phyloP scores from a whole-genome alignment of 2,329 filamentous ascomycete species.

The Pestalotiopsis sp. region DNA sequence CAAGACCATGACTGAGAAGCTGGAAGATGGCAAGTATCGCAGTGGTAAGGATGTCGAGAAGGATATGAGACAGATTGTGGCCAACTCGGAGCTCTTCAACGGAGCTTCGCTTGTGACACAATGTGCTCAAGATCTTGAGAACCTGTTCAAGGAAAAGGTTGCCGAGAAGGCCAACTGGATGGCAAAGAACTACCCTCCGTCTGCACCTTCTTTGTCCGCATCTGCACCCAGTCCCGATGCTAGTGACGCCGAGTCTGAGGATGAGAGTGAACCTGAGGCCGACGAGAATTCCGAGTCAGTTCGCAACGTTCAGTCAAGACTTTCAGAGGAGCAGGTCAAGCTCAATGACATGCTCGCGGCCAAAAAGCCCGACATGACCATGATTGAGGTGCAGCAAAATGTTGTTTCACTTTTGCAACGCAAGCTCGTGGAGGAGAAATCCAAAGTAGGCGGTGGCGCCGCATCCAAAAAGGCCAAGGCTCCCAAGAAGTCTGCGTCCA shows the following conservation, averaged over 20 bases:
- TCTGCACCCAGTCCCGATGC: conserved; percentile 63
- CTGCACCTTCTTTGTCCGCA: conserved; percentile 40
- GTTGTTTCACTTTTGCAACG: conserved; percentile 67
- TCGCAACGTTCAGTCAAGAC: conserved; percentile 51
- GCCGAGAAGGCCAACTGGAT: conserved; percentile 79
- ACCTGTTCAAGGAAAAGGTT: conserved; percentile 75
- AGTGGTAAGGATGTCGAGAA: conserved; percentile 82
- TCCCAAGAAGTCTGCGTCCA: conserved; percentile 75
- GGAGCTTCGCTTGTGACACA: conserved; percentile 70
- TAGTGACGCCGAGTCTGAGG: conserved; percentile 70
- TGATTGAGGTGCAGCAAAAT: conserved; percentile 58
- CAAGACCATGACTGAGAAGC: conserved; percentile 74
- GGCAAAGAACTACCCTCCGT: conserved; percentile 64
- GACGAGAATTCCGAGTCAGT: conserved; percentile 48
- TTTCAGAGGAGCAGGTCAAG: conserved; percentile 58
- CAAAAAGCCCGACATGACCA: conserved; percentile 49
- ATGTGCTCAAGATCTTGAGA: conserved; percentile 71
- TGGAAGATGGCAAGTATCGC: conserved; percentile 76
- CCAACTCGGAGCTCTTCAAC: conserved; percentile 93
- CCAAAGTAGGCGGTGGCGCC: conserved; percentile 50
- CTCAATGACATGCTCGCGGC: conserved; percentile 53
- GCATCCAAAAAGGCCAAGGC: conserved; percentile 67
- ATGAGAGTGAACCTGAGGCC: conserved; percentile 64
- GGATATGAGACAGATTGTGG: conserved; percentile 80
- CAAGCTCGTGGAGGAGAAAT: conserved; percentile 73